Base-by-base conservation (phyloP, 805 yeast genomes). In the Starmera amethionina region DNA sequence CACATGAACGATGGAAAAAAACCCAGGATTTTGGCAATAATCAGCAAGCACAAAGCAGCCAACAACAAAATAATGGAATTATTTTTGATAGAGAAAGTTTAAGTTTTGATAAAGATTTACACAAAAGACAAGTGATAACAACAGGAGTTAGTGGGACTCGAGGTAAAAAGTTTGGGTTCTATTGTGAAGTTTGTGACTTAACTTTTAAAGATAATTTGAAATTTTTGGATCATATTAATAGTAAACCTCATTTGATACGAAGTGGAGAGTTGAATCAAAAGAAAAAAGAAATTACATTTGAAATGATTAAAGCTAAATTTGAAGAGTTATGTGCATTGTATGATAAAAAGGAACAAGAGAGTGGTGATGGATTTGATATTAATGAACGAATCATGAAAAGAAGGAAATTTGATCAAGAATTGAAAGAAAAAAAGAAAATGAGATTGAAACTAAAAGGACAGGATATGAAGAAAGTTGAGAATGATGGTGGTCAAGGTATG, bases 181-280 rank as follows among this genome's bases (percentile, higher is more conserved):
- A 73, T 50, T 93, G 98, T 60, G 83, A 81, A 10, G 58, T 75
- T 2, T 93, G 98, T 59, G 75, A 81, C 46, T 58, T 85, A 42
- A 80, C 90, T 2, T 90, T 76, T 62, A 79, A 87, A 53, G 97
- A 93, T 56, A 82, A 83, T 42, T 62, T 87, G 48, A 82, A 87
- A 45, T 77, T 79, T 55, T 69, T 86, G 4, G 94, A 89, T 54
- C 97, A 93, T 62, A 64, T 86, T 53, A 87, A 85, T 53, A 77
- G 87, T 31, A 78, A 77, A 30, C 79, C 72, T 44, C 97, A 83
- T 59, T 52, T 70, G 32, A 55, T 62, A 5, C 68, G 65, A 42
- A 67, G 70, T 42, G 71, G 67, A 34, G 63, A 62, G 12, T 38
- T 56, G 30, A 50, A 53, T 39, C 50, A 64, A 19, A 68, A 64